phyloP scores from a whole-genome alignment of 495 filamentous ascomycete species.

The Penicillium egyptiacum region DNA sequence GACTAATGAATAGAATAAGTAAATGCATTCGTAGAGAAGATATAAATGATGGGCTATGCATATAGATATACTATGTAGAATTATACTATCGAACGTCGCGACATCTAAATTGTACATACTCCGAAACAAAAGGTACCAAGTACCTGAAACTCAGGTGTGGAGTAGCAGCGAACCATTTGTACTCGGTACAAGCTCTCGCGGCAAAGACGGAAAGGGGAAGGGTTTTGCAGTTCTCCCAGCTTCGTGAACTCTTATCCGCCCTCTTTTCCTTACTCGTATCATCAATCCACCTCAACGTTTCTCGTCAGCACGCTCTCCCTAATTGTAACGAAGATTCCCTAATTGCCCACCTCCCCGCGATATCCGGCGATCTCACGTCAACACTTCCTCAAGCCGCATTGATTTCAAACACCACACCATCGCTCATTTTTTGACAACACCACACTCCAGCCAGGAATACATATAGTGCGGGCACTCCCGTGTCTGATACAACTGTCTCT shows the following conservation, averaged over 20 bases:
- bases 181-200: background rate
- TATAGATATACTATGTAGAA: background rate
- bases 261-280: background rate
- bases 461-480: background rate
- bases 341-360: background rate
- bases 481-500: background rate
- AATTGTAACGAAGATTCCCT: background rate
- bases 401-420: background rate
- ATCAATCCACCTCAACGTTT: background rate
- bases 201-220: slow-evolving; percentile 9
- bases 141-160: background rate
- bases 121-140: background rate
- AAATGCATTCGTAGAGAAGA: background rate
- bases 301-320: background rate
- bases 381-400: background rate
- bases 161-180: background rate
- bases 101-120: background rate
- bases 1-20: background rate
- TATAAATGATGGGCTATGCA: background rate
- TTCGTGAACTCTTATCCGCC: background rate
- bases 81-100: background rate
- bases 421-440: background rate
- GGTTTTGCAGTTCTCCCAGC: slow-evolving; percentile 6
- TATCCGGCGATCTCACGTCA: background rate
- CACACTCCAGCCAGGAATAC: background rate